Evolutionary conservation across 177 flowering plant genomes (phyloP), one percentile per base, ranked within the genome.

Genomic region (Vitis hybrid): DNA sequence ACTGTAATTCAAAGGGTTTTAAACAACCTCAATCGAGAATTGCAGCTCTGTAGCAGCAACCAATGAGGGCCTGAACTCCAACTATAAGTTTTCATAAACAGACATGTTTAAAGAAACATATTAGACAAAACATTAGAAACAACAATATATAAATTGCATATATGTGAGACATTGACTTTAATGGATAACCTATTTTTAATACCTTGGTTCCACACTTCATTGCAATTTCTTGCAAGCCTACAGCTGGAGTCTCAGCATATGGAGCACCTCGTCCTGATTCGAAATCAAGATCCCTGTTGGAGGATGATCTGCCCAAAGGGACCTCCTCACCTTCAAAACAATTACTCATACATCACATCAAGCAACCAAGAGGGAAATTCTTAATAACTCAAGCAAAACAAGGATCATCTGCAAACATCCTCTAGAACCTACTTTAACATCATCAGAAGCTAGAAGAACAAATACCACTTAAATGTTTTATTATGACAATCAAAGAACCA

Each of bases 171-270:
- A 18, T 6, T 61, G 49, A 18, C 61, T 52, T 39, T n/a, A 22
- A 57, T 16, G 51, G 2, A 1, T 5, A 61, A 48, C 4, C 10
- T 14, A 20, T 39, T 26, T 65, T 51, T 12, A 18, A 52, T 81
- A 93, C 99, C 98, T 89, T 93, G 48, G 94, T 74, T 73, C 93
- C 93, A 81, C 92, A 88, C 80, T 85, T 93, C 72, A 81, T 71
- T 54, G 98, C 99, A 82, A 95, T 90, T 15, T 90, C 97, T 67
- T 84, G 90, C 61, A 95, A 67, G 64, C 75, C 93, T 55, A 66
- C 86, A 70, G 81, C 83, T 55, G 89, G 84, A 66, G 84, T 81
- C 69, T 86, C 92, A 61, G 79, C 74, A 71, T 60, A 72, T 60
- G 83, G 78, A 73, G 75, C 77, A 74, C 68, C 70, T 73, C 80